Evolutionary conservation across 805 yeast species (phyloP).

Genomic region (Candida palmyrensis): DNA sequence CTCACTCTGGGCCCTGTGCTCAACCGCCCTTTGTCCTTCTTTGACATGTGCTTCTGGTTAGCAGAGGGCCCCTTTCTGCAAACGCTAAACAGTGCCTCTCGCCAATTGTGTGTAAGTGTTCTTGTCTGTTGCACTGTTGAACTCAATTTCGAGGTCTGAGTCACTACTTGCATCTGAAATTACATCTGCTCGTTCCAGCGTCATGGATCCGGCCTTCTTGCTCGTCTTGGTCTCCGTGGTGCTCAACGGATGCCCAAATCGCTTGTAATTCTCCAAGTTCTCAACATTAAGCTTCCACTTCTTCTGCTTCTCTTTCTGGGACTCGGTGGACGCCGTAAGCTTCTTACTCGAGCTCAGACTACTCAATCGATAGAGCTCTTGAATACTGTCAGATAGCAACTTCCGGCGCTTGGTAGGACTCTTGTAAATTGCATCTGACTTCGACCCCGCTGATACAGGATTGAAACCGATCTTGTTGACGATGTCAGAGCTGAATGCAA

Average conservation of each 20-base stretch:
- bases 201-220: slow-evolving; percentile 3
- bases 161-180: slow-evolving; percentile 10
- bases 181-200: too few species aligned
- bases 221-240: slow-evolving; percentile 3
- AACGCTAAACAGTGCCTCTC: too few species aligned
- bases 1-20: not conserved
- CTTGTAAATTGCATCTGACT: slow-evolving; percentile 6
- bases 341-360: slow-evolving; percentile 11
- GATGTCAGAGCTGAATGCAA: slow-evolving; percentile 36
- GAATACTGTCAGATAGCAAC: slow-evolving; percentile 8
- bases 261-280: slow-evolving; percentile 12
- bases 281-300: slow-evolving; percentile 22
- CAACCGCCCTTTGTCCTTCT: too few species aligned
- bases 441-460: slow-evolving; percentile 35
- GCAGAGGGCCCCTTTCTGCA: too few species aligned
- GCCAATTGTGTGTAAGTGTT: slow-evolving; percentile 1
- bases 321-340: slow-evolving; percentile 12
- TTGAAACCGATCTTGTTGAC: slow-evolving; percentile 47
- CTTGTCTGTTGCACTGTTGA: slow-evolving; percentile 16
- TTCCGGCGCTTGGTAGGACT: slow-evolving; percentile 9
- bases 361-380: slow-evolving; percentile 21
- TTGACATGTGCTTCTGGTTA: too few species aligned
- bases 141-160: slow-evolving; percentile 28
- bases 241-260: too few species aligned
- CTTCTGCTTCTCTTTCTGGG: slow-evolving; percentile 10